A percentile compares a stretch with the other conserved stretches of the same genome.
These are phyloP conservation scores for Pisolithus orientalis DNA, from an alignment of 768 basidiomycete genomes.

Conservation along the genomic window DNA sequence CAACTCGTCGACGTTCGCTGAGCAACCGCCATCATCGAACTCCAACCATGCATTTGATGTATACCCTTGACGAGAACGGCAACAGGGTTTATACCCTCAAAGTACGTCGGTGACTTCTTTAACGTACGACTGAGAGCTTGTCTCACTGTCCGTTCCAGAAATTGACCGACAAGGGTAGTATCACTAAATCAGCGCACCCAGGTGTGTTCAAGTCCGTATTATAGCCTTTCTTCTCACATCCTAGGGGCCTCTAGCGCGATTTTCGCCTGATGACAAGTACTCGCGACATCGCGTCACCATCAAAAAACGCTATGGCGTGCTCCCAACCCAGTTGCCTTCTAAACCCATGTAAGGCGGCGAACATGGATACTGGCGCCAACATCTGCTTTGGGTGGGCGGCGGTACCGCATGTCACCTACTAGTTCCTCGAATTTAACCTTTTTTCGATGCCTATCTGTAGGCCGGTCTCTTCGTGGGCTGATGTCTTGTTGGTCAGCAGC, in stretches of 20 bases:
- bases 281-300: slow-evolving; percentile 95
- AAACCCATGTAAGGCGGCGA: slow-evolving; percentile 66
- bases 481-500: too few relatives aligned
- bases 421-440: too few relatives aligned
- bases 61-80: slow-evolving; percentile 69
- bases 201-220: slow-evolving; percentile 43
- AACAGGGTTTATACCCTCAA: slow-evolving; percentile 91
- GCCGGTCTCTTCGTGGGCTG: too few relatives aligned
- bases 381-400: too few relatives aligned
- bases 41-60: slow-evolving; percentile 92
- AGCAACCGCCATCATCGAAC: background rate
- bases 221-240: background rate
- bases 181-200: slow-evolving; percentile 96
- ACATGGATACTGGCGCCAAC: background rate
- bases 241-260: slow-evolving; percentile 61
- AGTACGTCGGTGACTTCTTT: slow-evolving; percentile 37
- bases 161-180: slow-evolving; percentile 68
- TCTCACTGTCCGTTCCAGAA: slow-evolving; percentile 49
- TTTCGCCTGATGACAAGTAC: slow-evolving; percentile 99
- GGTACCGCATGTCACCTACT: too few relatives aligned
- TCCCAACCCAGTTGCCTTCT: slow-evolving; percentile 83
- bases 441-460: too few relatives aligned
- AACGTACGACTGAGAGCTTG: background rate
- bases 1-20: background rate
- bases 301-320: slow-evolving; percentile 86